Percentiles rank a stretch among this genome's conserved stretches.
Conservation (phyloP, 2,329 filamentous ascomycete genomes). For the Penicillium janthinellum region DNA sequence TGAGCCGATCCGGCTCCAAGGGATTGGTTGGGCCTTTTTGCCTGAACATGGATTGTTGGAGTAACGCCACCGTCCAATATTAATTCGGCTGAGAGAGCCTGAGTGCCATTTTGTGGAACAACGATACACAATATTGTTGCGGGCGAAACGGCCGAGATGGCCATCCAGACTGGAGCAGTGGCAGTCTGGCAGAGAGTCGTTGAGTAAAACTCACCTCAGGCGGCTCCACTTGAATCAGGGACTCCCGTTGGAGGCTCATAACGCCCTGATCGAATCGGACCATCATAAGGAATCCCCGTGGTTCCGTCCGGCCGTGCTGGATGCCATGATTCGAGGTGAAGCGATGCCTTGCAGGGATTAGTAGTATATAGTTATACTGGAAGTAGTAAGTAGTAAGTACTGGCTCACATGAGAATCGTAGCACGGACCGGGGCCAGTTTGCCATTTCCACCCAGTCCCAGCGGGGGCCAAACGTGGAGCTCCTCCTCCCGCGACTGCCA, state of each 20-base stretch:
- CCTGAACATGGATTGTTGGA: not conserved
- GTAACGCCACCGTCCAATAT: not conserved
- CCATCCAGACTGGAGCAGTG: not conserved
- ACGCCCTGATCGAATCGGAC: not conserved
- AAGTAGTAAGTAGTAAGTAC: not conserved
- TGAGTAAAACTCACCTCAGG: not conserved
- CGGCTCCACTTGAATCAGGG: conserved; percentile 1
- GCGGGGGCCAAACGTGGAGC: not conserved
- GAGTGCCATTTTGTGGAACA: not conserved
- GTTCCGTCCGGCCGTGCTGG: not conserved
- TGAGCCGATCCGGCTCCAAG: not conserved
- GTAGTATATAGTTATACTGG: not conserved
- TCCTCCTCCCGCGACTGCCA: not conserved
- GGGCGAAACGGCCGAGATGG: not conserved
- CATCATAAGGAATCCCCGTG: not conserved
- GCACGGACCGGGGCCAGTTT: not conserved
- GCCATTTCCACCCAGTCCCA: not conserved
- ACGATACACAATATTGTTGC: not conserved
- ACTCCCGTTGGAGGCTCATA: conserved; percentile 4
- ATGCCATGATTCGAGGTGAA: too few species aligned
- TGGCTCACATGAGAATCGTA: not conserved
- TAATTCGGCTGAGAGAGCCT: not conserved
- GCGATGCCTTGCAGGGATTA: not conserved
- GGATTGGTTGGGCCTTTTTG: not conserved
- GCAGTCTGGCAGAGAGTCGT: not conserved